Conservation (phyloP, 2,329 filamentous ascomycete species). For the Cercospora sojina region DNA sequence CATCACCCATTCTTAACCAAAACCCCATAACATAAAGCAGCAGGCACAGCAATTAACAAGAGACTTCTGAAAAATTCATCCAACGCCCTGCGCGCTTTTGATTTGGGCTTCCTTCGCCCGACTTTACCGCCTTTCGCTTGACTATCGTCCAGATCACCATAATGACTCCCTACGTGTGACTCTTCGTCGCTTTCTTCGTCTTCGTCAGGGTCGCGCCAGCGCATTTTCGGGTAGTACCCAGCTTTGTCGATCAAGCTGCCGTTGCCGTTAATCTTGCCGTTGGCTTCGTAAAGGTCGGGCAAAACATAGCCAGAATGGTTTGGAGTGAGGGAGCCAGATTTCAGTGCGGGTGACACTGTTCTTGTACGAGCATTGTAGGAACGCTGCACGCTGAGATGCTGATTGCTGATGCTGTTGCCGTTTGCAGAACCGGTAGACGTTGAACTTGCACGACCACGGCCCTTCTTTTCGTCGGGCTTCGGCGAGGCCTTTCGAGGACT, state of each 20-base stretch:
- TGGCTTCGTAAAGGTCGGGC: conserved; percentile 23
- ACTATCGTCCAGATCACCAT: conserved; percentile 24
- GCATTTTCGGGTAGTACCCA: conserved; percentile 41
- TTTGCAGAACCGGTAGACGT: conserved; percentile 35
- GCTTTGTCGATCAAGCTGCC: conserved; percentile 43
- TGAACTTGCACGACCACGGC: conserved; percentile 37
- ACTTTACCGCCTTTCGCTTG: conserved; percentile 24
- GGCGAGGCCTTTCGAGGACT: conserved; percentile 25
- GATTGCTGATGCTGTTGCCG: conserved; percentile 20
- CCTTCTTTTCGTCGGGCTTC: conserved; percentile 25
- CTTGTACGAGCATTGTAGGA: conserved; percentile 38
- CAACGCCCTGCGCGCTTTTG: conserved; percentile 23
- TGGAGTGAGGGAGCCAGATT: conserved; percentile 34
- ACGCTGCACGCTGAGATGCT: conserved; percentile 34
- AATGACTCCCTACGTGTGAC: conserved; percentile 14
- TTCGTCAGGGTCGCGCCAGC: conserved; percentile 35
- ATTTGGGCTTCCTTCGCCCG: conserved; percentile 19
- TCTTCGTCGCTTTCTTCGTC: conserved; percentile 36
- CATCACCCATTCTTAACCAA: conserved; percentile 24
- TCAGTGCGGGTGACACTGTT: conserved; percentile 40
- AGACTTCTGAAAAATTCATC: conserved; percentile 23
- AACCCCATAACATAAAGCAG: conserved; percentile 23
- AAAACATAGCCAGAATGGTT: conserved; percentile 14
- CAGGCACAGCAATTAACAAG: conserved; percentile 22
- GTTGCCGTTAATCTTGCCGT: conserved; percentile 29